A percentile compares a stretch with the other conserved stretches of the same genome.
Conservation (phyloP, 768 basidiomycete species). For the Pisolithus tinctorius region DNA sequence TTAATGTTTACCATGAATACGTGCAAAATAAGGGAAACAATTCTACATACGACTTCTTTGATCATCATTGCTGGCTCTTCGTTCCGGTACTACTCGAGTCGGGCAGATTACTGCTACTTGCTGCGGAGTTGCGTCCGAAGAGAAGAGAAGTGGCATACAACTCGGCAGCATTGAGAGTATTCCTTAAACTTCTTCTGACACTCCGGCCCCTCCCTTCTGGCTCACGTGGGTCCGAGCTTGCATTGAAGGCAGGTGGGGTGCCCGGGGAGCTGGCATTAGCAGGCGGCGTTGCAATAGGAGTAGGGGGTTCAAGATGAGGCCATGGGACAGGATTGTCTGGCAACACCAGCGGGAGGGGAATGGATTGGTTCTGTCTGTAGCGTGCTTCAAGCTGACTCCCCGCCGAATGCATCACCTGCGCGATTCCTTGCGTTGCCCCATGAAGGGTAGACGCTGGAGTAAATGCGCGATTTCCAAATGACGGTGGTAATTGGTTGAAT, state of each 20-base stretch:
- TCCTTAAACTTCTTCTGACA: conserved; percentile 60
- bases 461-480: conserved; percentile 19
- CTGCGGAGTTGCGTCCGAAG: conserved; percentile 45
- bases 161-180: conserved; percentile 63
- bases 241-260: conserved; percentile 30
- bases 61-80: neutral
- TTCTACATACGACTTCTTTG: neutral
- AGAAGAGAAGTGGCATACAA: conserved; percentile 60
- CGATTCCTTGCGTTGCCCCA: conserved; percentile 22
- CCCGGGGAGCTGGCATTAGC: conserved; percentile 36
- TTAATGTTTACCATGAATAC: neutral
- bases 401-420: conserved; percentile 31
- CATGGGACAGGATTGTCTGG: conserved; percentile 27
- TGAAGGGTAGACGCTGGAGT: conserved; percentile 17
- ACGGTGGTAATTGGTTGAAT: conserved; percentile 12
- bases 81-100: neutral
- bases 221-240: conserved; percentile 22
- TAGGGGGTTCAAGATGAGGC: conserved; percentile 39
- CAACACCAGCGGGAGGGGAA: conserved; percentile 1
- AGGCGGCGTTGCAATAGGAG: conserved; percentile 27
- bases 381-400: conserved; percentile 19
- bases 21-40: neutral
- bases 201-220: conserved; percentile 49
- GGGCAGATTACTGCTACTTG: neutral
- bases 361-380: conserved; percentile 8